Base-by-base conservation (phyloP, 306 rosid species). In the Rosa chinensis region DNA sequence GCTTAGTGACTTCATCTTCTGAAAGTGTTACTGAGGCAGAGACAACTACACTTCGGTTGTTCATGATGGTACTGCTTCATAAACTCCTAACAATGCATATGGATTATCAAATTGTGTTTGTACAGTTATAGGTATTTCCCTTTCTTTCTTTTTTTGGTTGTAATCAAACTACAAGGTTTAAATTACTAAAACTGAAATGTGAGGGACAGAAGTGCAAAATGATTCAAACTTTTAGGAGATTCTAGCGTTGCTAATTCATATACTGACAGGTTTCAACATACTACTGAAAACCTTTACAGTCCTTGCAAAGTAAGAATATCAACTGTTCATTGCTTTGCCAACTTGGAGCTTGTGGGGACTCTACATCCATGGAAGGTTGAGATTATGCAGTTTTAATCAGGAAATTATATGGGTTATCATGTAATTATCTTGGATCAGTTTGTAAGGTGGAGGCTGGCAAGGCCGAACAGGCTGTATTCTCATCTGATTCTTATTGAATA, bases 1-100 rank as follows among this genome's bases (percentile, higher is more conserved):
- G 82, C 86, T 93, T 32, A 91, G 91, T 73, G 98, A 91, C 85
- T 91, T 93, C 73, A 90, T 93, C 66, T 93, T 93, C 85, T 91
- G 89, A 92, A 18, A 42, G 72, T 49, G 32, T 18, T 3, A 37
- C 5, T 1, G 13, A 58, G 69, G 28, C 10, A 17, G 63, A 70
- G 56, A 58, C 6, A 14, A 10, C 44, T 45, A 17, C 7, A 16
- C 28, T 25, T 6, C 2, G 8, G 62, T 8, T 70, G 43, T 11
- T 45, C 75, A 47, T 25, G 18, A 35, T 25, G 58, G 75, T 70
- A 14, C 59, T 3, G 17, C 43, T 47, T 71, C 28, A 48, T 44
- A 10, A 12, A n/a, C 20, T 44, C 5, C n/a, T 11, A 48, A 21
- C n/a, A n/a, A 8, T n/a, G 8, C 13, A 8, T n/a, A 2, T 55